Conservation (phyloP, 768 basidiomycete genomes). For the Lentinus tigrinus region DNA sequence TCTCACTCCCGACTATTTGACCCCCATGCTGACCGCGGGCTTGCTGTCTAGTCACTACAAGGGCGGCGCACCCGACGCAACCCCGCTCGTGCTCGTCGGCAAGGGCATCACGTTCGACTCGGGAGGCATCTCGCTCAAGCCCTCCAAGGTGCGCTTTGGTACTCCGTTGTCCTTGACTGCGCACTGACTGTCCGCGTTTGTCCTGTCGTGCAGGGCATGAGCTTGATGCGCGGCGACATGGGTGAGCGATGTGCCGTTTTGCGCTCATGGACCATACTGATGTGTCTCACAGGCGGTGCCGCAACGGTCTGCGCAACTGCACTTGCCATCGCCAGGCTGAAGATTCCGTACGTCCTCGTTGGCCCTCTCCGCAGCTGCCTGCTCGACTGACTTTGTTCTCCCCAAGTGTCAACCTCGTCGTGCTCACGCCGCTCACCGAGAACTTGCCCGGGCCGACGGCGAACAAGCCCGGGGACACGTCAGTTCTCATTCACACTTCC, state of each 20-base stretch:
- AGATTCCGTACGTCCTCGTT: constrained; percentile 62
- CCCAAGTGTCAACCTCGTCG: constrained; percentile 72
- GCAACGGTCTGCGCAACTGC: constrained; percentile 74
- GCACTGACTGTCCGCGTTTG: too few relatives aligned
- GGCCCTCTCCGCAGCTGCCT: neutral
- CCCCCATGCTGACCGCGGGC: too few relatives aligned
- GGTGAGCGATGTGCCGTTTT: constrained; percentile 53
- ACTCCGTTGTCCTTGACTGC: too few relatives aligned
- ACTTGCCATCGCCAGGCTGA: constrained; percentile 76
- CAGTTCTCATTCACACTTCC: constrained; percentile 22
- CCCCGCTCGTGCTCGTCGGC: constrained; percentile 76
- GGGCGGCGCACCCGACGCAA: constrained; percentile 57
- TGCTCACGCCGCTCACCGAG: constrained; percentile 74
- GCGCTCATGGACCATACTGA: too few relatives aligned
- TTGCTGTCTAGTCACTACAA: constrained; percentile 90
- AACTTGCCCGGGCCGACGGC: constrained; percentile 76
- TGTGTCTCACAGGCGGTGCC: constrained; percentile 55
- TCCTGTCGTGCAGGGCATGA: constrained; percentile 71
- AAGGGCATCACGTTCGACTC: constrained; percentile 91
- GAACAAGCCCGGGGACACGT: constrained; percentile 85
- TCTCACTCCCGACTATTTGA: neutral
- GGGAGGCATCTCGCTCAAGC: constrained; percentile 86
- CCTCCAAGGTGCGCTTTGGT: constrained; percentile 61
- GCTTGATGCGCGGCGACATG: constrained; percentile 86
- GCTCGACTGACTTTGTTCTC: neutral